phyloP scores from a whole-genome alignment of 495 filamentous ascomycete genomes.

The Aspergillus egyptiacus region DNA sequence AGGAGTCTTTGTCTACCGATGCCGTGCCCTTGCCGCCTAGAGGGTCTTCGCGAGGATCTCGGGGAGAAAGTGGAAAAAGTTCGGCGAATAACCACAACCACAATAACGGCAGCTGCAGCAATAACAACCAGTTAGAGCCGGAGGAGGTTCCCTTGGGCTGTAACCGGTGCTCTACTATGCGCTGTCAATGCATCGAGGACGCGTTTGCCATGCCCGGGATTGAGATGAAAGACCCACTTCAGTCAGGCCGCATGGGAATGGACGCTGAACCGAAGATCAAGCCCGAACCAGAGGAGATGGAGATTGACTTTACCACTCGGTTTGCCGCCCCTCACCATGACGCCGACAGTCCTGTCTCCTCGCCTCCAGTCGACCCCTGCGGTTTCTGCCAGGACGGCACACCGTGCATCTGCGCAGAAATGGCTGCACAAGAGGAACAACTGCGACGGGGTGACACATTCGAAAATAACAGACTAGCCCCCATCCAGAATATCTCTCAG shows the following conservation, averaged over 20 bases:
- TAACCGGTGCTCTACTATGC: constrained; percentile 52
- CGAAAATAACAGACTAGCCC: constrained; percentile 44
- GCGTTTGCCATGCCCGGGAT: constrained; percentile 42
- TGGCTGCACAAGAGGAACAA: constrained; percentile 47
- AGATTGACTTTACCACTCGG: constrained; percentile 67
- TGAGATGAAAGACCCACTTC: constrained; percentile 24
- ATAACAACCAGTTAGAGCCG: constrained; percentile 18
- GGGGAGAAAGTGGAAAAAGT: constrained; percentile 1
- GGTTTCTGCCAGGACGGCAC: constrained; percentile 86
- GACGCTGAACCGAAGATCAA: constrained; percentile 36
- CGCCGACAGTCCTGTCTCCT: constrained; percentile 28
- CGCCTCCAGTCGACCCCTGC: constrained; percentile 58
- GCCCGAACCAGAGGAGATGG: constrained; percentile 56
- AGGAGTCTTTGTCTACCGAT: constrained; percentile 23
- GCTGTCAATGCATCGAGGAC: constrained; percentile 70
- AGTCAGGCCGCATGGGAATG: constrained; percentile 23
- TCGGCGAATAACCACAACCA: constrained; percentile 8
- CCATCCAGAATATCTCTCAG: constrained; percentile 46
- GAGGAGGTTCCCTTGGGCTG: constrained; percentile 50
- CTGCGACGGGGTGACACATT: constrained; percentile 27
- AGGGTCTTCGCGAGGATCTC: constrained; percentile 1
- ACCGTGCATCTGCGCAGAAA: constrained; percentile 77
- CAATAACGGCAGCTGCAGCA: too few relatives aligned
- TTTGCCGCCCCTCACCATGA: constrained; percentile 47
- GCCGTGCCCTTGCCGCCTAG: constrained; percentile 27